A percentile compares a stretch with the other conserved stretches of the same genome.
Conservation (phyloP, 768 basidiomycete genomes). For the Leccinum aurantiacum region DNA sequence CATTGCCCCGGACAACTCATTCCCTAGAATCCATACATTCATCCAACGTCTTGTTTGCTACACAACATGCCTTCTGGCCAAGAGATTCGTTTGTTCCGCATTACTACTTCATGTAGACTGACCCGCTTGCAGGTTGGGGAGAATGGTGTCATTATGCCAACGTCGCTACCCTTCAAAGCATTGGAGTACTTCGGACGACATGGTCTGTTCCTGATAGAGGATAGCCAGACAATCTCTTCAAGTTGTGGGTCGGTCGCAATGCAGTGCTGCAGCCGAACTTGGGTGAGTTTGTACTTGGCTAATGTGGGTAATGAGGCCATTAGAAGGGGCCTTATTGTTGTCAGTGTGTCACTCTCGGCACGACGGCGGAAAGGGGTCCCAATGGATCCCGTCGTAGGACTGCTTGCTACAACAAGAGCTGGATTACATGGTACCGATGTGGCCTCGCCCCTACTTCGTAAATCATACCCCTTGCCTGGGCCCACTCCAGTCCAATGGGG, state of each 20-base stretch:
- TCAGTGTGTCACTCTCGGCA: too few species aligned
- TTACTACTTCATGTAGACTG: background rate
- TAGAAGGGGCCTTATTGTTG: too few species aligned
- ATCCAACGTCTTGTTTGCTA: constrained; percentile 92
- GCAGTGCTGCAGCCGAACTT: constrained; percentile 81
- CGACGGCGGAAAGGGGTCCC: too few species aligned
- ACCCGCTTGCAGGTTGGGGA: constrained; percentile 53
- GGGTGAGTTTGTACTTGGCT: constrained; percentile 32
- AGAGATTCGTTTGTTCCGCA: constrained; percentile 40
- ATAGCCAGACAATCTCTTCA: constrained; percentile 86
- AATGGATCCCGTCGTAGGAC: too few species aligned
- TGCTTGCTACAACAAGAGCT: too few species aligned
- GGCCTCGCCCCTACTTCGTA: too few species aligned
- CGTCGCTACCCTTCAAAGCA: constrained; percentile 65
- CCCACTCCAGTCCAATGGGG: too few species aligned
- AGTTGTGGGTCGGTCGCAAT: constrained; percentile 69
- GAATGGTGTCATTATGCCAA: constrained; percentile 68
- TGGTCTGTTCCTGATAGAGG: constrained; percentile 95
- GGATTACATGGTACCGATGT: too few species aligned
- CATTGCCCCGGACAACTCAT: constrained; percentile 86
- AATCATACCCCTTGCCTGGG: too few species aligned
- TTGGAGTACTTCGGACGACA: constrained; percentile 95
- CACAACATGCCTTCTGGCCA: constrained; percentile 90
- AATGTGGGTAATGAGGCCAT: too few species aligned
- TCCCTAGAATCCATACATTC: constrained; percentile 66